Evolutionary conservation across 202 grass and related monocot species (phyloP).

Genomic region (Alloteropsis angusta): DNA sequence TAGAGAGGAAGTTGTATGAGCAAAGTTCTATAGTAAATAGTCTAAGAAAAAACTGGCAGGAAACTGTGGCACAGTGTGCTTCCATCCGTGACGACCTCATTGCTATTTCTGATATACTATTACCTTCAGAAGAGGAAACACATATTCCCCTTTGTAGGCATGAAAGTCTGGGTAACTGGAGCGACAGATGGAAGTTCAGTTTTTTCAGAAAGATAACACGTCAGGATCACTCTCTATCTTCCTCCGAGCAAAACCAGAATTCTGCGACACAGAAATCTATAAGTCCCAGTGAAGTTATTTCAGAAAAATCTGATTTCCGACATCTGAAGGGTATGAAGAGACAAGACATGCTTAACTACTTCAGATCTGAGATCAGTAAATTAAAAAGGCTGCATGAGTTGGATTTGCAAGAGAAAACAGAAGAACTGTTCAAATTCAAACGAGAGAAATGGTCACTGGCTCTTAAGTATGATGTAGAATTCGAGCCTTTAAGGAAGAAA

Average conservation of each 20-base stretch:
- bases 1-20: conserved; percentile 56
- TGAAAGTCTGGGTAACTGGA: conserved; percentile 48
- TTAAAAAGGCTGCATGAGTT: conserved; percentile 79
- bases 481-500: conserved; percentile 72
- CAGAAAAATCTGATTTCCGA: conserved; percentile 66
- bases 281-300: conserved; percentile 54
- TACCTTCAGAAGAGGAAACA: conserved; percentile 47
- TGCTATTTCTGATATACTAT: conserved; percentile 47
- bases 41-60: conserved; percentile 58
- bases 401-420: conserved; percentile 78
- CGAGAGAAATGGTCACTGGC: conserved; percentile 67
- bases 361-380: conserved; percentile 73
- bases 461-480: conserved; percentile 78
- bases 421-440: conserved; percentile 92
- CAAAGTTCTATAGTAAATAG: conserved; percentile 45
- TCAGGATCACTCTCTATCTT: conserved; percentile 37
- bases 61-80: conserved; percentile 53
- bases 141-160: conserved; percentile 17
- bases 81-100: conserved; percentile 63
- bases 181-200: conserved; percentile 60
- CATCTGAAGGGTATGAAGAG: conserved; percentile 60
- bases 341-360: conserved; percentile 62
- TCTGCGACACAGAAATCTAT: conserved; percentile 40
- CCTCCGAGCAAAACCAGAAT: conserved; percentile 28
- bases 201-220: conserved; percentile 30